Percentiles rank a stretch among this genome's conserved stretches.
Evolutionary conservation across 2,329 filamentous ascomycete genomes (phyloP).

Genomic region (Alternaria longipes): DNA sequence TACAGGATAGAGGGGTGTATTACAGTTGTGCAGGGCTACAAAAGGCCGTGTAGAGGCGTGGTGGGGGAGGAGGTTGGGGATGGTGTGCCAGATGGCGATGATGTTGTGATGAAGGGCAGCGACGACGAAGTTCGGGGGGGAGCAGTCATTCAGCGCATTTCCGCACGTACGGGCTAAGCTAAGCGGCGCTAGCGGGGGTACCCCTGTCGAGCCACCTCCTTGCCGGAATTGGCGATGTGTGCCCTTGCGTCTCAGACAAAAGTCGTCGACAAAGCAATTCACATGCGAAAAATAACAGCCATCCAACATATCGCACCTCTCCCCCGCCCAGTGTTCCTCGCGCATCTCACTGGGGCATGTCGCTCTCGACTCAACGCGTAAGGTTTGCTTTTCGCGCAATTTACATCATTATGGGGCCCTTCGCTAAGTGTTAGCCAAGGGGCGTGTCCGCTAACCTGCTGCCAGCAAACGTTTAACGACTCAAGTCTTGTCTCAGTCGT

Average conservation of each 20-base stretch:
- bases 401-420: constrained; percentile 32
- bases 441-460: constrained; percentile 28
- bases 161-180: constrained; percentile 15
- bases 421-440: constrained; percentile 9
- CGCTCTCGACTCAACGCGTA: background rate
- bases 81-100: constrained; percentile 21
- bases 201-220: background rate
- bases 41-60: constrained; percentile 31
- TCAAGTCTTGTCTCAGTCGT: constrained; percentile 33
- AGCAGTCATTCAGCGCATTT: constrained; percentile 18
- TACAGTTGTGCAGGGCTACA: constrained; percentile 40
- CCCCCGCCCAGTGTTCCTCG: background rate
- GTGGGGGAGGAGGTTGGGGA: constrained; percentile 21
- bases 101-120: constrained; percentile 32
- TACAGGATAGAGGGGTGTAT: constrained; percentile 29
- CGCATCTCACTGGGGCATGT: background rate
- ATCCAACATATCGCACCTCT: background rate
- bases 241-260: constrained; percentile 26
- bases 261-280: constrained; percentile 25
- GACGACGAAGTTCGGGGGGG: constrained; percentile 25
- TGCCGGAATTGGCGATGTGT: constrained; percentile 6
- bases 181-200: constrained; percentile 15
- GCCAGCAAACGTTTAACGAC: constrained; percentile 35
- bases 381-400: constrained; percentile 17
- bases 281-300: constrained; percentile 9